These are phyloP conservation scores for Naematelia aurantialba DNA, from an alignment of 768 basidiomycete species.

Conservation along the genomic window DNA sequence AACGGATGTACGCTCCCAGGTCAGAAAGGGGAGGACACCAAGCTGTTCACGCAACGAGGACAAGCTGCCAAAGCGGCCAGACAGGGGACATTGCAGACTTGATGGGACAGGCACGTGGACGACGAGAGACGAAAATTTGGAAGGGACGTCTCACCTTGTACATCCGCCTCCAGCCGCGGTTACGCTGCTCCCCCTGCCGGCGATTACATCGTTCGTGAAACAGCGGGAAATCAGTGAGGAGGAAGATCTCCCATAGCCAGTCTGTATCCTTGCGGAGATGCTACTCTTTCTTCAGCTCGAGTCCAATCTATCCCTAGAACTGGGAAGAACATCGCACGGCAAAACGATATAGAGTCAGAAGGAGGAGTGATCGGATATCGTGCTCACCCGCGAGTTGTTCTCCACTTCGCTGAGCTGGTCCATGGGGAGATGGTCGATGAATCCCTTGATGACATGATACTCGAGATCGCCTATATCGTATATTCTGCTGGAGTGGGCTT, in stretches of 20 bases:
- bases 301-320: background rate
- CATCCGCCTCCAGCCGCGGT: constrained; percentile 39
- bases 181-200: constrained; percentile 28
- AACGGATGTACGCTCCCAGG: too few species aligned
- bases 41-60: background rate
- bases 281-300: constrained; percentile 13
- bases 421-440: constrained; percentile 31
- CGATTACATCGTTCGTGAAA: constrained; percentile 26
- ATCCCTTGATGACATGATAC: constrained; percentile 24
- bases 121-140: too few species aligned
- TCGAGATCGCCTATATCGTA: constrained; percentile 39
- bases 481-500: constrained; percentile 21
- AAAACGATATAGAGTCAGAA: constrained; percentile 1
- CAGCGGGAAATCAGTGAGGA: constrained; percentile 27
- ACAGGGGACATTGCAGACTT: too few species aligned
- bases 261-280: constrained; percentile 41
- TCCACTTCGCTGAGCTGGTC: constrained; percentile 35
- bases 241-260: constrained; percentile 38
- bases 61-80: background rate
- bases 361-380: background rate
- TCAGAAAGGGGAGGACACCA: too few species aligned
- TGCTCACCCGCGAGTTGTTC: constrained; percentile 32
- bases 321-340: background rate
- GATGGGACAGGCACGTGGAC: too few species aligned
- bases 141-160: constrained; percentile 39